Conservation (phyloP, 768 basidiomycete species). For the Dictyophora rubrovolvata region DNA sequence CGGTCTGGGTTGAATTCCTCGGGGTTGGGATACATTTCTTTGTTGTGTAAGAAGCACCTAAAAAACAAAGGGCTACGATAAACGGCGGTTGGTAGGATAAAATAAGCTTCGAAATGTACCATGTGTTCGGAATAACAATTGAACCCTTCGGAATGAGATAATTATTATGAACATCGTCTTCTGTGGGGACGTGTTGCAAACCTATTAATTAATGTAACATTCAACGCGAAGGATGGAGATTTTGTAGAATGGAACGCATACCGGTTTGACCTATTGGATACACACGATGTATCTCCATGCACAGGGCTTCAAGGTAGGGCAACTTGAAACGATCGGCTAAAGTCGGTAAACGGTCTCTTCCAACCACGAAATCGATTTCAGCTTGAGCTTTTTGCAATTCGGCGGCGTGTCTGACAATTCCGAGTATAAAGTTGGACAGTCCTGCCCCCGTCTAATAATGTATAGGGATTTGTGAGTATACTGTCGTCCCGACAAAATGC, state of each 20-base stretch:
- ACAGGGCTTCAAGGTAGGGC: not conserved
- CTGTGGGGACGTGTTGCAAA: not conserved
- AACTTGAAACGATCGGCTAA: not conserved
- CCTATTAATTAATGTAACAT: not conserved
- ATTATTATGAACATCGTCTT: constrained; percentile 25
- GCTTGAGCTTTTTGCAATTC: not conserved
- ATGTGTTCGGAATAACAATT: constrained; percentile 50
- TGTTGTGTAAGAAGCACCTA: not conserved
- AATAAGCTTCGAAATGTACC: constrained; percentile 24
- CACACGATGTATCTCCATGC: not conserved
- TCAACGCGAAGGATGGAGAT: not conserved
- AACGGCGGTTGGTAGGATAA: not conserved
- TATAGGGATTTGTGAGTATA: not conserved
- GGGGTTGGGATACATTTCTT: not conserved
- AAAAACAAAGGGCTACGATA: not conserved
- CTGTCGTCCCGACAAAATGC: too few species aligned
- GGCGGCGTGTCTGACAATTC: not conserved
- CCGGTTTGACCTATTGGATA: not conserved
- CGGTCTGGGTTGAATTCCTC: not conserved
- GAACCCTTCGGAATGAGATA: constrained; percentile 48
- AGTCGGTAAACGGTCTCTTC: not conserved
- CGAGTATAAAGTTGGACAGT: not conserved
- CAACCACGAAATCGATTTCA: not conserved
- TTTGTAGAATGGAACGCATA: not conserved
- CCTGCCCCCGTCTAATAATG: not conserved